Conservation (phyloP, 176 grass and related monocot genomes). For the Eragrostis curvula region DNA sequence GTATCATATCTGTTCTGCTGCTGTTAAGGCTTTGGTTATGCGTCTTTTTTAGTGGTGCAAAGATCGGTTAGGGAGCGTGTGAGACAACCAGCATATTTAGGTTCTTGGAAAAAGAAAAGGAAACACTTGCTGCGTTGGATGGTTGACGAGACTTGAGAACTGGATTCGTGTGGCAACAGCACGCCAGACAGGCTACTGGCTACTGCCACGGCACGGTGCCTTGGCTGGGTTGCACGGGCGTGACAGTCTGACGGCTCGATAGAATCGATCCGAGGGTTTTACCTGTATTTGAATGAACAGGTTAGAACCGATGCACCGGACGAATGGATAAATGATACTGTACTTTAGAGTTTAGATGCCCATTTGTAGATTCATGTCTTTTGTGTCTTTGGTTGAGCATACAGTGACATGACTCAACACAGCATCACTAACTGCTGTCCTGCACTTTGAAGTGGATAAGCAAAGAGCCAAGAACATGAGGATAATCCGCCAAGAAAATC, state of each 20-base stretch:
- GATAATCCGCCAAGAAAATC: not conserved
- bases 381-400: not conserved
- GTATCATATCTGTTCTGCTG: not conserved
- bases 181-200: too few relatives aligned
- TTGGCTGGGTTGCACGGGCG: conserved; percentile 17
- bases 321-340: not conserved
- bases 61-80: not conserved
- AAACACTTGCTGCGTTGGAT: not conserved
- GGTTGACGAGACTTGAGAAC: conserved; percentile 27
- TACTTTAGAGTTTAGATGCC: not conserved
- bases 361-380: not conserved
- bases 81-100: conserved; percentile 37
- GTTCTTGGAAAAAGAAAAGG: conserved; percentile 21
- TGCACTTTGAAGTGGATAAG: not conserved
- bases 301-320: not conserved
- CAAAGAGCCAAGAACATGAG: not conserved
- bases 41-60: conserved; percentile 3
- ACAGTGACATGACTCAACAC: not conserved
- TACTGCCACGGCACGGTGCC: not conserved
- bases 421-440: not conserved
- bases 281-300: conserved; percentile 32
- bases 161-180: conserved; percentile 44
- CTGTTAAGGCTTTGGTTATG: not conserved
- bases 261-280: too few relatives aligned
- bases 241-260: not conserved